Conservation (phyloP, 805 yeast genomes). For the Kuraishia floccosa region DNA sequence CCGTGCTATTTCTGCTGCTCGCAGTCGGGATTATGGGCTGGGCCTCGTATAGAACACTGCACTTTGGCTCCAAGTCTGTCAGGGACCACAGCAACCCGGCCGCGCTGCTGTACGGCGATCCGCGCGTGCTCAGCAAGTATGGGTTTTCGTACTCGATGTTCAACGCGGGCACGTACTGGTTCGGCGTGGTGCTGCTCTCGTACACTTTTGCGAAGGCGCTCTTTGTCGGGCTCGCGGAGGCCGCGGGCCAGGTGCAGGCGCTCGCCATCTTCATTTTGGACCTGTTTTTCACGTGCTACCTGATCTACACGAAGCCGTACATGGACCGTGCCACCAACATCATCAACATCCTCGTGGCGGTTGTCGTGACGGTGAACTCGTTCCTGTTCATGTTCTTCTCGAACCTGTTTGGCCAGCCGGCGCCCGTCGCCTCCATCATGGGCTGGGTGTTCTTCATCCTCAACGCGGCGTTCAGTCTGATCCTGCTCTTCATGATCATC, state of each 20-base stretch:
- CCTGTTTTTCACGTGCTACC: conserved; percentile 49
- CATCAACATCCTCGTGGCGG: conserved; percentile 58
- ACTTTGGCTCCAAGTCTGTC: conserved; percentile 54
- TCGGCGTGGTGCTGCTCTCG: conserved; percentile 54
- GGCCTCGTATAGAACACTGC: conserved; percentile 53
- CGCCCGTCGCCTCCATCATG: conserved; percentile 73
- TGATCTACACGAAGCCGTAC: conserved; percentile 62
- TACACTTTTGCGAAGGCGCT: conserved; percentile 58
- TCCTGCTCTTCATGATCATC: conserved; percentile 60
- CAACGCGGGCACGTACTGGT: conserved; percentile 73
- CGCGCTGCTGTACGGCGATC: conserved; percentile 75
- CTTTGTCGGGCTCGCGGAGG: conserved; percentile 71
- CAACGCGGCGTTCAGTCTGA: conserved; percentile 80
- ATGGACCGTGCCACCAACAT: conserved; percentile 77
- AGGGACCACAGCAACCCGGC: conserved; percentile 68
- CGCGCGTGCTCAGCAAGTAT: conserved; percentile 58
- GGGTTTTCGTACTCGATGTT: conserved; percentile 90
- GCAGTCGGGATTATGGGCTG: conserved; percentile 50
- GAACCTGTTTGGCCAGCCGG: conserved; percentile 71
- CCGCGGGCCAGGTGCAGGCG: conserved; percentile 73
- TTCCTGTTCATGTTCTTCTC: conserved; percentile 82
- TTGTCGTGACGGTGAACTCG: conserved; percentile 69
- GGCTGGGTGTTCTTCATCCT: conserved; percentile 84
- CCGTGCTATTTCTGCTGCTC: conserved; percentile 57
- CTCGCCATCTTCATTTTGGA: conserved; percentile 69